These are phyloP conservation scores for Rhododendron vialii DNA, from an alignment of 148 eudicot genomes.

Conservation along the genomic window DNA sequence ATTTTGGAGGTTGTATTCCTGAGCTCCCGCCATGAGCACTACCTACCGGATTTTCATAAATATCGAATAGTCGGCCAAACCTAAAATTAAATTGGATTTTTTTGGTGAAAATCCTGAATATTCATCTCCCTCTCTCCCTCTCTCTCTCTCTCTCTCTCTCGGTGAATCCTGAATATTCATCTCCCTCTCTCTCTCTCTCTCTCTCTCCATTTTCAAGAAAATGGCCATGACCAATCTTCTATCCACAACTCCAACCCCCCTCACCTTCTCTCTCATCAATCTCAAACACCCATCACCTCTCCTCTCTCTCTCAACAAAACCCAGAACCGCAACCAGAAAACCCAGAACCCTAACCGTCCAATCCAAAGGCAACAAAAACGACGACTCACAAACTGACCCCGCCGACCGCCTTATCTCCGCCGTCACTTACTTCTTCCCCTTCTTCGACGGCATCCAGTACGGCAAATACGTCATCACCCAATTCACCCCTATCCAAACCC, in stretches of 20 bases:
- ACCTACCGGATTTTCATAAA: too few species aligned
- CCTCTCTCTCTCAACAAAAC: constrained; percentile 15
- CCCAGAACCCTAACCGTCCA: constrained; percentile 13
- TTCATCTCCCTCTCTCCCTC: neutral
- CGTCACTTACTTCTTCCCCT: constrained; percentile 81
- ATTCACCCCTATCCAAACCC: constrained; percentile 60
- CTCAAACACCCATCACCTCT: constrained; percentile 16
- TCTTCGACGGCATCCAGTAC: constrained; percentile 87
- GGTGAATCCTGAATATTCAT: too few species aligned
- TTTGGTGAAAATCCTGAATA: too few species aligned
- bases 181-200: neutral
- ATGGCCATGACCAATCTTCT: constrained; percentile 48
- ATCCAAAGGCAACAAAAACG: constrained; percentile 31
- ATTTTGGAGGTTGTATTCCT: too few species aligned
- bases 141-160: neutral
- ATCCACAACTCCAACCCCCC: constrained; percentile 25
- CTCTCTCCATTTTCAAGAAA: neutral
- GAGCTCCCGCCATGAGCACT: too few species aligned
- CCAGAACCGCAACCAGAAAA: constrained; percentile 13
- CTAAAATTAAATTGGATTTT: neutral
- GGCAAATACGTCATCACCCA: constrained; percentile 75
- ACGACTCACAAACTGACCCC: constrained; percentile 29
- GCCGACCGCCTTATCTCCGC: constrained; percentile 91
- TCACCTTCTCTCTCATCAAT: constrained; percentile 16
- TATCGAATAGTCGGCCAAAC: too few species aligned